Base-by-base conservation (phyloP, 1,284 basidiomycete genomes). In the Austropuccinia psidii region DNA sequence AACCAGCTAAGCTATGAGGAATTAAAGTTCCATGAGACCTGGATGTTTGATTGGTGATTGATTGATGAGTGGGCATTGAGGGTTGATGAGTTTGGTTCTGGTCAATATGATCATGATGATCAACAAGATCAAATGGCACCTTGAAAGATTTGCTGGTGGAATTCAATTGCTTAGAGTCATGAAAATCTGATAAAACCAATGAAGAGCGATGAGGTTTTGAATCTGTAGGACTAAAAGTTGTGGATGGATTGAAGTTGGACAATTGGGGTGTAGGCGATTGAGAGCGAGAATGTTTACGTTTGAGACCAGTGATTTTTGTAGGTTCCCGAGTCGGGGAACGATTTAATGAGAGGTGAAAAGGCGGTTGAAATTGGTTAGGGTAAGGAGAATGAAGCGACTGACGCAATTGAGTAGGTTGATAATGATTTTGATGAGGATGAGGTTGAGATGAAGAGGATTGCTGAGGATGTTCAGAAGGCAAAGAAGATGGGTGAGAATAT, bases 371-470 rank as follows among this genome's bases (percentile, higher is more conserved):
- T 68, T 39, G 37, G 47, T 15, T 29, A 11, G 24, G 17, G 21
- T 24, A 29, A 45, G 50, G 52, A 33, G 37, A 27, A n/a, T 21
- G 13, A n/a, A 41, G 52, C 33, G 52, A 31, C 45, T 24, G 60
- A 43, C 41, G 45, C 21, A 24, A 29, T 43, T 5, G 66, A 27
- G 27, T 31, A 49, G 39, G 35, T 57, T 41, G 39, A 29, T 27
- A 19, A 55, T 45, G 66, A 45, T 68, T 39, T 39, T 37, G 47
- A 55, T 68, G 52, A 39, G 52, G 31, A 29, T 47, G 39, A 54
- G 37, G 35, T 24, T 24, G 49, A 55, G 19, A 50, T 7, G 8
- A 5, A 50, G 35, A 27, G 35, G 29, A 21, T 41, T 47, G 43
- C 45, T 43, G 29, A 39, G 15, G 45, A 57, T 57, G 67, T 39